Evolutionary conservation across 2,329 filamentous ascomycete genomes (phyloP).

Genomic region (Ophiosphaerella korrae): DNA sequence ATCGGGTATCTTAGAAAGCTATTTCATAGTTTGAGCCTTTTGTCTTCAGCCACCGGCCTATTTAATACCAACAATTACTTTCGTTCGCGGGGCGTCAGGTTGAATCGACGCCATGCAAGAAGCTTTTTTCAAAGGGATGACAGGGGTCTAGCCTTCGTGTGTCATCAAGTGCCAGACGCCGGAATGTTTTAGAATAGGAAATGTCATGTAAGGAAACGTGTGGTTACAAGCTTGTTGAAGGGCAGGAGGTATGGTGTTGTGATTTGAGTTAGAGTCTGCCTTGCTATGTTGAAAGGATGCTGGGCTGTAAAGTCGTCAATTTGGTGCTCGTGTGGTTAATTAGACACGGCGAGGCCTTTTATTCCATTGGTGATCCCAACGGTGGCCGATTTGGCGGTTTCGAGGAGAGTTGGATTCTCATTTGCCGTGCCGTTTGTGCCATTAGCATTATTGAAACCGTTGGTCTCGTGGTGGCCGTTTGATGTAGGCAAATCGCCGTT

Average conservation of each 20-base stretch:
- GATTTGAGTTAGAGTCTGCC: conserved; percentile 17
- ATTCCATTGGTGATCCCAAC: conserved; percentile 39
- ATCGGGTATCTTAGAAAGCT: conserved; percentile 35
- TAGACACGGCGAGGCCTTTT: conserved; percentile 31
- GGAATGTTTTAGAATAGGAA: neutral
- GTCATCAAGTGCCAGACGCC: conserved; percentile 6
- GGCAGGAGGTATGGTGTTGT: neutral
- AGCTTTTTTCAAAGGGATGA: conserved; percentile 21
- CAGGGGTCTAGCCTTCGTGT: neutral
- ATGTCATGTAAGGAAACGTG: conserved; percentile 2
- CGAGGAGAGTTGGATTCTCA: conserved; percentile 24
- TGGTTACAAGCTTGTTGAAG: conserved; percentile 17
- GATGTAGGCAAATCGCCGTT: conserved; percentile 13
- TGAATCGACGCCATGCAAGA: conserved; percentile 47
- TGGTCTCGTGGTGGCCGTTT: conserved; percentile 9
- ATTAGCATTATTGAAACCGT: conserved; percentile 11
- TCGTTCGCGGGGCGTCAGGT: conserved; percentile 45
- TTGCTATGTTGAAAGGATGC: conserved; percentile 41
- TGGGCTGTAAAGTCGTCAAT: conserved; percentile 17
- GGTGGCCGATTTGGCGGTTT: conserved; percentile 34
- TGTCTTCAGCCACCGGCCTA: neutral
- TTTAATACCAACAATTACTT: conserved; percentile 17
- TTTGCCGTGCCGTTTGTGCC: conserved; percentile 22
- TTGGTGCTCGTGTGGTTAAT: conserved; percentile 19
- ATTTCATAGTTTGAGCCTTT: conserved; percentile 10